These are phyloP conservation scores for Byssothecium circinans DNA, from an alignment of 2,329 filamentous ascomycete species.

Conservation along the genomic window DNA sequence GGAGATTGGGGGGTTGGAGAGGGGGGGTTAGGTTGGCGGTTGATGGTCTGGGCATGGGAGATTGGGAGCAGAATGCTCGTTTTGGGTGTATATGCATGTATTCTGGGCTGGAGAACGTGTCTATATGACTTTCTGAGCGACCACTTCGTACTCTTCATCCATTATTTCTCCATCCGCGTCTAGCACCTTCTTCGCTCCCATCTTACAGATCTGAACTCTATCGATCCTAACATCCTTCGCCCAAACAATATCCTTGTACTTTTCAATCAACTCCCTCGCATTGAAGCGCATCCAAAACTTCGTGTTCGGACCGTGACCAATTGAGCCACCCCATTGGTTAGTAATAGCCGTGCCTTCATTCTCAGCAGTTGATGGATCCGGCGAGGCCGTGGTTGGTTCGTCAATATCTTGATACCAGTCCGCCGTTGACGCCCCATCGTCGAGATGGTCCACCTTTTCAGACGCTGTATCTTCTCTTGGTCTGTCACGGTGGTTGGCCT, in stretches of 20 bases:
- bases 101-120: too few relatives aligned
- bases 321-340: slow-evolving; percentile 4
- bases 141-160: slow-evolving; percentile 56
- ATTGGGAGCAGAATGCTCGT: too few relatives aligned
- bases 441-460: neutral
- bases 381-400: slow-evolving; percentile 4
- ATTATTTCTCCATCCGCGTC: slow-evolving; percentile 52
- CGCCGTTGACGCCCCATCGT: slow-evolving; percentile 9
- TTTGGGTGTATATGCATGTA: too few relatives aligned
- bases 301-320: slow-evolving; percentile 36
- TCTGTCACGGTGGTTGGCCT: neutral
- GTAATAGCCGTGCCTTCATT: neutral
- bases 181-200: slow-evolving; percentile 75
- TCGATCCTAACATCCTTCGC: slow-evolving; percentile 68
- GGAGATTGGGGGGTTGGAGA: slow-evolving; percentile 35
- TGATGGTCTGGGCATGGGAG: too few relatives aligned
- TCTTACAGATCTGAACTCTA: slow-evolving; percentile 75
- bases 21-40: neutral
- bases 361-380: slow-evolving; percentile 13
- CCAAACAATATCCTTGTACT: slow-evolving; percentile 70
- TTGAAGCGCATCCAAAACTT: slow-evolving; percentile 47
- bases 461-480: neutral
- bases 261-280: slow-evolving; percentile 48
- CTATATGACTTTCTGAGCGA: slow-evolving; percentile 40
- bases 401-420: slow-evolving; percentile 7